Conservation (phyloP, 1,139 yeast species). For the Hyphopichia khmerensis region DNA sequence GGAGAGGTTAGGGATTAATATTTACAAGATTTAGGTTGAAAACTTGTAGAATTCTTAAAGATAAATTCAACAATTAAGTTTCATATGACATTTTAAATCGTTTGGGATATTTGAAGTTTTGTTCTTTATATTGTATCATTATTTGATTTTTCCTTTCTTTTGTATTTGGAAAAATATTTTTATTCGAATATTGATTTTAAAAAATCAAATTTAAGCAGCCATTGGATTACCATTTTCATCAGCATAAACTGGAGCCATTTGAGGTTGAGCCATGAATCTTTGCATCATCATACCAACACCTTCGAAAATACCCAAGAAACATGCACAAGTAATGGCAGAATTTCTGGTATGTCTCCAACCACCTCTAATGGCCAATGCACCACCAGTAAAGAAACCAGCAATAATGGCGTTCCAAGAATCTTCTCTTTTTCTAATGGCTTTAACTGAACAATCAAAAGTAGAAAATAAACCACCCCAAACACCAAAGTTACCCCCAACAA, state of each 20-base stretch:
- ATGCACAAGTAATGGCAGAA: constrained; percentile 96
- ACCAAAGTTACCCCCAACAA: constrained; percentile 98
- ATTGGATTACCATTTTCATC: constrained; percentile 52
- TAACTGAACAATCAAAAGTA: constrained; percentile 92
- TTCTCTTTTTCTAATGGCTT: constrained; percentile 94
- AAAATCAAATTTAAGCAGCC: too few species aligned
- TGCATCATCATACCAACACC: constrained; percentile 98
- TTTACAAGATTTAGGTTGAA: constrained; percentile 5
- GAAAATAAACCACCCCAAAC: constrained; percentile 99
- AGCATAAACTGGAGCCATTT: constrained; percentile 75
- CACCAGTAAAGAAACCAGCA: constrained; percentile 99
- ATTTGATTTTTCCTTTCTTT: background rate
- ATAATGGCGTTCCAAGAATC: constrained; percentile 98
- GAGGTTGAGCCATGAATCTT: constrained; percentile 87
- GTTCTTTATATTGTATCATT: background rate
- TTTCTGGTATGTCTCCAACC: constrained; percentile 98
- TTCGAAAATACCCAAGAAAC: constrained; percentile 93
- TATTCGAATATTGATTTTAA: too few species aligned
- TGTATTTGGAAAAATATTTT: too few species aligned
- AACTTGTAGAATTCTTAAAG: background rate
- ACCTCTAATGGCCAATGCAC: constrained; percentile 95
- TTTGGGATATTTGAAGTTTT: too few species aligned
- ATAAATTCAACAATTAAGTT: too few species aligned
- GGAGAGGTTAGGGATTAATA: background rate
- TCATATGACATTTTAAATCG: too few species aligned